Evolutionary conservation across 2,329 filamentous ascomycete genomes (phyloP).

Genomic region (Pyrenophora teres): DNA sequence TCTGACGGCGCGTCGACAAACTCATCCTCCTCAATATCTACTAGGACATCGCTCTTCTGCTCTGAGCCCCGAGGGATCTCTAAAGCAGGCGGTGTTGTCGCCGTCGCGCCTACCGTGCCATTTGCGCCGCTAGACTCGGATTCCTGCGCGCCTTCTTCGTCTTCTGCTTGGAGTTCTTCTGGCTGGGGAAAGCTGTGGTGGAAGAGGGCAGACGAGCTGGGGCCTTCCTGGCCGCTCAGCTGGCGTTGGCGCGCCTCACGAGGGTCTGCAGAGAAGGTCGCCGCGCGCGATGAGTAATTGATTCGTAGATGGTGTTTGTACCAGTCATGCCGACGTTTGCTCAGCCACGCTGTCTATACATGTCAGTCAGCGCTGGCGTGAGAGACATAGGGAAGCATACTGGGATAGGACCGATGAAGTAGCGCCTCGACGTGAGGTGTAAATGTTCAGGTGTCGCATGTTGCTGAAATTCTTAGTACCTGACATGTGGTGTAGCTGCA

Average conservation of each 20-base stretch:
- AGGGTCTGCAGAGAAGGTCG: conserved; percentile 59
- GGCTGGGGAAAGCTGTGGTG: conserved; percentile 52
- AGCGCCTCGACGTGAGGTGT: conserved; percentile 64
- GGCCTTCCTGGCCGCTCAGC: conserved; percentile 49
- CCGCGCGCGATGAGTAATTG: conserved; percentile 50
- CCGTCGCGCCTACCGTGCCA: conserved; percentile 22
- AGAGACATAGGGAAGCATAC: conserved; percentile 28
- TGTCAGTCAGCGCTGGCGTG: conserved; percentile 17
- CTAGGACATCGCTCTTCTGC: conserved; percentile 27
- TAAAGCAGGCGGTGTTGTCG: conserved; percentile 35
- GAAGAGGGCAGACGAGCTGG: conserved; percentile 46
- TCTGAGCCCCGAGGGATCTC: conserved; percentile 35
- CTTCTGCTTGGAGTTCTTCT: conserved; percentile 39
- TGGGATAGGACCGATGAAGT: conserved; percentile 69
- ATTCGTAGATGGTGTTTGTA: conserved; percentile 58
- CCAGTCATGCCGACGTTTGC: conserved; percentile 66
- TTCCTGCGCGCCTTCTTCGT: conserved; percentile 24
- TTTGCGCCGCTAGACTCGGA: conserved; percentile 16
- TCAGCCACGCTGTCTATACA: conserved; percentile 62
- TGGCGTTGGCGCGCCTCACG: conserved; percentile 51
- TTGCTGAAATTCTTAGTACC: conserved; percentile 49
- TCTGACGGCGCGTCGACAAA: conserved; percentile 41
- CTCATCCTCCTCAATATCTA: conserved; percentile 3
- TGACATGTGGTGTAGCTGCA: not conserved
- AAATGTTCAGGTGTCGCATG: conserved; percentile 66